Base-by-base conservation (phyloP, 495 filamentous ascomycete genomes). In the Penicillium mononematosum region DNA sequence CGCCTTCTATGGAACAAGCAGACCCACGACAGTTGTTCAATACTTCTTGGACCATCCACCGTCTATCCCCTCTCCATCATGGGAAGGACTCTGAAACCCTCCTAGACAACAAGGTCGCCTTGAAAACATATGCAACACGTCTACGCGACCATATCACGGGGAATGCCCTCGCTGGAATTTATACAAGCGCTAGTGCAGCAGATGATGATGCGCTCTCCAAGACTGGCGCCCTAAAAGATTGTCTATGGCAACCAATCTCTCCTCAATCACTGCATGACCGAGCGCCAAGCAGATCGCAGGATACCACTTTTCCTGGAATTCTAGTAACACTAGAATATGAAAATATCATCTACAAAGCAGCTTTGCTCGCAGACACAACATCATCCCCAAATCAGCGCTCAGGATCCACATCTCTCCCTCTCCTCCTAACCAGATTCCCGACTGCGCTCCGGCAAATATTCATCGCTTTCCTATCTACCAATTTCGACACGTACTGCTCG, bases 1-100 rank as follows among this genome's bases (percentile, higher is more conserved):
- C 27, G 42, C 16, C 19, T 17, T 53, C 27, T 43, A 74, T 77
- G 72, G 65, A 65, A 34, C 54, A 55, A 54, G 50, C 62, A 48
- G 65, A 47, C n/a, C 49, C 58, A 6, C 47, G 52, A n/a, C 68
- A 73, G 25, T 72, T 85, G 31, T 78, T 83, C 52, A 79, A 81
- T 49, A 79, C 78, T 1, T 82, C 79, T 9, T 85, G 80, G 73
- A 79, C 76, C 9, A 59, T 80, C n/a, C 73, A 85, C 60, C 78
- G 80, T 38, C 71, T 85, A 39, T 83, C 82, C 2, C 81, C 81
- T 16, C 74, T 85, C 25, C 72, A 81, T 61, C 74, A 79, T 49
- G 68, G 61, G 19, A 75, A 70, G 45, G 74, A 75, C 45, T 73
- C 73, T 57, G 62, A 70, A 20, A 54, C 71, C 5, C 74, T 79